Conservation (phyloP, 1,284 basidiomycete species). For the Vanrija sp. region DNA sequence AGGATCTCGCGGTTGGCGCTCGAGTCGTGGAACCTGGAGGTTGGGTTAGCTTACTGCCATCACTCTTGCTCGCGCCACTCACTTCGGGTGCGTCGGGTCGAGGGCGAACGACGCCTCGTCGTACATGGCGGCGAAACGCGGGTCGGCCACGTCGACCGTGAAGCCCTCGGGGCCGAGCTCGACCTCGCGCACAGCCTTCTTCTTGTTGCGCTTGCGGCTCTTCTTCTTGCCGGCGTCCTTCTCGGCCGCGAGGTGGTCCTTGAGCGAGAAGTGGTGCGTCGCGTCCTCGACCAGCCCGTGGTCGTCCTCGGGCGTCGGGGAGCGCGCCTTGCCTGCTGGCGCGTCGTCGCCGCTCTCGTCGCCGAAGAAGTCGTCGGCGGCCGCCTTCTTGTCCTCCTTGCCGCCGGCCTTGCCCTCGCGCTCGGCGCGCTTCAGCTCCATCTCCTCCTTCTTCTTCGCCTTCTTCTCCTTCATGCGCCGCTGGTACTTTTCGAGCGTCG, state of each 20-base stretch:
- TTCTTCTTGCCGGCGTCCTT: conserved; percentile 59
- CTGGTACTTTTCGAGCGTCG: conserved; percentile 74
- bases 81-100: conserved; percentile 94
- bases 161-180: conserved; percentile 57
- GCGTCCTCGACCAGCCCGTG: conserved; percentile 15
- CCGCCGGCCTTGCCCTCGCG: conserved; percentile 47
- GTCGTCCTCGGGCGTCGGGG: conserved; percentile 44
- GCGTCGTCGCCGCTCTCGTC: conserved; percentile 46
- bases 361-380: conserved; percentile 69
- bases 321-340: neutral
- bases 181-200: conserved; percentile 59
- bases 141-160: conserved; percentile 77
- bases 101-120: conserved; percentile 92
- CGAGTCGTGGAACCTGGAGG: conserved; percentile 75
- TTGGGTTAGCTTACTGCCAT: neutral
- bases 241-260: conserved; percentile 81
- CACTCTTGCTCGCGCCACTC: conserved; percentile 42
- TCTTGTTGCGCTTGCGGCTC: conserved; percentile 53
- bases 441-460: conserved; percentile 58
- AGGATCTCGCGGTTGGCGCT: conserved; percentile 79
- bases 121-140: conserved; percentile 80
- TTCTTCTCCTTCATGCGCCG: conserved; percentile 81
- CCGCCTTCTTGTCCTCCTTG: conserved; percentile 45
- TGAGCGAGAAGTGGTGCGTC: conserved; percentile 74
- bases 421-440: conserved; percentile 49